A percentile compares a stretch with the other conserved stretches of the same genome.
Conservation (phyloP, 106 monocot genomes). For the Chionographis japonica region DNA sequence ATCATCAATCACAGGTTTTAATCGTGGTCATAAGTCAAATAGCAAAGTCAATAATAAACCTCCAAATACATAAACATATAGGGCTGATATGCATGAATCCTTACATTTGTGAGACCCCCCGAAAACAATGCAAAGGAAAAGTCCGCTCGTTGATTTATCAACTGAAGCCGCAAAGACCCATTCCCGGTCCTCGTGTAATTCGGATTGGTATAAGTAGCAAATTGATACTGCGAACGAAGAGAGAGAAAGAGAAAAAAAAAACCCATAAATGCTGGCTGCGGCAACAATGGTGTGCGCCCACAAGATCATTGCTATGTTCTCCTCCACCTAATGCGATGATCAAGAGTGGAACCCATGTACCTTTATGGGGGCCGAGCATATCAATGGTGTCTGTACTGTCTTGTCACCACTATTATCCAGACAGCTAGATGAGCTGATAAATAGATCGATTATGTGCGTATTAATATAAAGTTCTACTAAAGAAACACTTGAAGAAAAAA, state of each 20-base stretch:
- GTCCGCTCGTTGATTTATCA: constrained; percentile 88
- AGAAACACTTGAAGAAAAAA: neutral
- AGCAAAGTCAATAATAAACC: no score
- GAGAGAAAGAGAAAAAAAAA: neutral
- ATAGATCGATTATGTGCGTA: neutral
- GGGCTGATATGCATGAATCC: neutral
- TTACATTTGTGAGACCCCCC: constrained; percentile 71
- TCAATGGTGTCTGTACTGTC: constrained; percentile 46
- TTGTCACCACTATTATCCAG: constrained; percentile 13
- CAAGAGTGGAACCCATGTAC: constrained; percentile 8
- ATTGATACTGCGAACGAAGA: constrained; percentile 55
- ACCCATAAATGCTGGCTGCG: no score
- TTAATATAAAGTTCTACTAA: neutral
- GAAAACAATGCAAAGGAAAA: constrained; percentile 89
- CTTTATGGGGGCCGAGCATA: constrained; percentile 88
- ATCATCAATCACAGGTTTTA: no score
- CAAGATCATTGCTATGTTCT: no score
- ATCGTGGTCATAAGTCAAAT: no score
- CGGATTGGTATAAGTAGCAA: constrained; percentile 60
- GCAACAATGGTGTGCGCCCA: neutral
- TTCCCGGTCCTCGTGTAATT: constrained; percentile 56
- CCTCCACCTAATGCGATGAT: neutral
- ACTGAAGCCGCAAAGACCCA: constrained; percentile 38
- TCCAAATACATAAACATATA: no score
- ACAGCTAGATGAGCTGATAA: constrained; percentile 61